Percentiles rank a stretch among this genome's conserved stretches.
These are phyloP conservation scores for Jatropha curcas DNA, from an alignment of 345 rosid genomes.

Conservation along the genomic window DNA sequence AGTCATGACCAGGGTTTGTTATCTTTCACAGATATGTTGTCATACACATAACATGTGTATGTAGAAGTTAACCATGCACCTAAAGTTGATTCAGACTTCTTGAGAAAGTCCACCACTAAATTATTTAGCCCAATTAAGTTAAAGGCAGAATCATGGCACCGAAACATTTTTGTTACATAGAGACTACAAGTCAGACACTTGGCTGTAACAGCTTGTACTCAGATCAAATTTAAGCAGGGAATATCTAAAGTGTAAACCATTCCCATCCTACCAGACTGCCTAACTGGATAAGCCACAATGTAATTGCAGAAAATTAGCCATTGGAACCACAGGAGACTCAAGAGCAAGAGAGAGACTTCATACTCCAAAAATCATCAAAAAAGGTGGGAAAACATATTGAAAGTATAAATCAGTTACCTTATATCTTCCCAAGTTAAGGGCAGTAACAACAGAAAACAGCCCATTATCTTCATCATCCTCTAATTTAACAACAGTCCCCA, in stretches of 20 bases:
- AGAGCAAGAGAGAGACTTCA: too few species aligned
- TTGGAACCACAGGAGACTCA: background rate
- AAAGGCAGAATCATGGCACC: too few species aligned
- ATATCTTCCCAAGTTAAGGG: constrained; percentile 73
- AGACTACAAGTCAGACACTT: background rate
- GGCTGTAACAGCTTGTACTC: background rate
- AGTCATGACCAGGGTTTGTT: background rate
- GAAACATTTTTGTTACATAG: background rate
- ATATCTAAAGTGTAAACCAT: background rate
- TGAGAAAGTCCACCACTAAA: background rate
- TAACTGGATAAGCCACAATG: background rate
- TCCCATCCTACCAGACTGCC: background rate
- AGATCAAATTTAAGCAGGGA: background rate
- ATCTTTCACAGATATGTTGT: background rate
- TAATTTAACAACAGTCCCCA: constrained; percentile 90
- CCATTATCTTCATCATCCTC: constrained; percentile 73
- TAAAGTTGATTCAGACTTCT: background rate
- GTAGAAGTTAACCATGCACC: background rate
- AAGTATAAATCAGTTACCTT: constrained; percentile 46
- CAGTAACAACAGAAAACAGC: constrained; percentile 60
- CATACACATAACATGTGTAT: background rate
- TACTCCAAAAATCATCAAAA: background rate
- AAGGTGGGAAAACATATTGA: background rate
- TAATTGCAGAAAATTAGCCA: background rate
- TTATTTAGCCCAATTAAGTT: background rate